Evolutionary conservation across 2,329 filamentous ascomycete genomes (phyloP), one percentile per base, ranked within the genome.

Genomic region (Ceratocystis smalleyi): DNA sequence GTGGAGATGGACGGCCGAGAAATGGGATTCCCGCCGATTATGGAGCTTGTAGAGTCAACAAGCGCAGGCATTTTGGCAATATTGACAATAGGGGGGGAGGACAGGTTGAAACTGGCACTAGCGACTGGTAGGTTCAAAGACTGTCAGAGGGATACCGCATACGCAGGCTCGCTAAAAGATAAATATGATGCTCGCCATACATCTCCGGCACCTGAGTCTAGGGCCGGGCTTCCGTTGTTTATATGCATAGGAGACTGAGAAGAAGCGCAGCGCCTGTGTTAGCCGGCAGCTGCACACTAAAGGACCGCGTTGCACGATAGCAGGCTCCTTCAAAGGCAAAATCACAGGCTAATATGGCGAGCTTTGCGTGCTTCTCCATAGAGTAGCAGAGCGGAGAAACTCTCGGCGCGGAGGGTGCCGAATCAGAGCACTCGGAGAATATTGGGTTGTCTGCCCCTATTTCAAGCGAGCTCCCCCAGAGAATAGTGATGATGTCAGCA

Each of bases 21-120:
- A 40, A 19, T 40, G 35, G 62, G 57, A n/a, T 66, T 64, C n/a
- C 65, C 65, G 5, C 65, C 65, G 17, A 65, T 5, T 10, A 65
- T 65, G 24, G 40, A 15, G 40, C 47, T 61, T 35, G 45, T 10
- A 32, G 47, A 8, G 30, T 55, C 22, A 35, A 51, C n/a, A 55
- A 64, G 32, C 30, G 40, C 40, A 22, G 65, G 65, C 65, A 66
- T 66, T n/a, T 27, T 66, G 61, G 27, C 15, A 22, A 40, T 10
- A 24, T 43, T 30, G 17, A n/a, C 5, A 51, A 17, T 19, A 19
- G 24, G 24, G 24, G 24, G 24, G 24, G 24, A 3, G 24, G 24
- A 3, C 24, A 2, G 24, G 24, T 27, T 27, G 24, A 3, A 27
- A 27, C 27, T 27, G 27, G 27, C 27, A 27, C 27, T 27, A 4